phyloP scores from a whole-genome alignment of 805 yeast genomes.

The Komagataella pseudopastoris region DNA sequence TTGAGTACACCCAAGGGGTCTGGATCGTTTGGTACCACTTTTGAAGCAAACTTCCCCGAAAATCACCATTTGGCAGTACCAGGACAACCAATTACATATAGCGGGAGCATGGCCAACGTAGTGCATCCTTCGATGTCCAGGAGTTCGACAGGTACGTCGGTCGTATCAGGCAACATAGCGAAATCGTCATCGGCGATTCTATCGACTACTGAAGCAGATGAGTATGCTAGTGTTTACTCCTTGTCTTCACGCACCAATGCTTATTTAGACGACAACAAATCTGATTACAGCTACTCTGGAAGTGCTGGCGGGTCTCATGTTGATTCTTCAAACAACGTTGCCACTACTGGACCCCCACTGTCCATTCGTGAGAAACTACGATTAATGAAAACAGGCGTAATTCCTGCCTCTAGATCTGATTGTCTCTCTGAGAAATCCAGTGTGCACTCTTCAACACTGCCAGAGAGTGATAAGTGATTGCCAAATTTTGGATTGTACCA shows the following conservation, averaged over 20 bases:
- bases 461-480: neutral
- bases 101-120: neutral
- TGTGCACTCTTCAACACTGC: neutral
- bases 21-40: neutral
- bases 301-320: neutral
- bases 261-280: neutral
- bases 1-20: neutral
- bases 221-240: neutral
- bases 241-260: neutral
- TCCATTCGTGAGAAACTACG: conserved; percentile 30
- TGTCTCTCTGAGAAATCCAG: neutral
- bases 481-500: neutral
- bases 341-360: conserved; percentile 22
- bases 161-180: neutral
- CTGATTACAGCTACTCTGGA: neutral
- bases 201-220: neutral
- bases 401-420: neutral
- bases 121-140: neutral
- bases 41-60: neutral
- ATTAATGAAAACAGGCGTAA: conserved; percentile 20
- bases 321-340: neutral
- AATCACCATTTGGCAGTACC: neutral
- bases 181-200: neutral
- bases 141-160: neutral
- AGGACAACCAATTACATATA: neutral